Base-by-base conservation (phyloP, 306 rosid species). In the Cicer arietinum region DNA sequence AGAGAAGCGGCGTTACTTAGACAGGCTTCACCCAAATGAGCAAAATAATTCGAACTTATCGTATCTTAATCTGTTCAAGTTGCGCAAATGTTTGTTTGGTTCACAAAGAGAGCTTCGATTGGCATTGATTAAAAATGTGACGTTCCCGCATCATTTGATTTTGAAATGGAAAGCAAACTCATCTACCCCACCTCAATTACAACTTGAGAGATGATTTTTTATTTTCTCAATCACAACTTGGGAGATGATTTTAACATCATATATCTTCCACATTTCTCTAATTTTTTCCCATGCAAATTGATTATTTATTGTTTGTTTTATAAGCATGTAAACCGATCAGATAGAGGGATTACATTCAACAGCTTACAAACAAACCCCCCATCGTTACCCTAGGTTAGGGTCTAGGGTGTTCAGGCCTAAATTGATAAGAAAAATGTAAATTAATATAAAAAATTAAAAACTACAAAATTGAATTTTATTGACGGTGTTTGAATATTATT, bases 171-270 rank as follows among this genome's bases (percentile, higher is more conserved):
- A 39, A 42, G 17, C 16, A 67, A n/a, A 14, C 16, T 1, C 1
- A 59, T 51, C 20, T 16, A 43, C 59, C 45, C 67, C 73, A 67
- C 80, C 20, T 67, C 50, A 12, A 64, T 44, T 22, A 54, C 39
- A 72, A 46, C 7, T 17, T 43, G 16, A 7, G 5, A n/a, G 37
- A 69, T 77, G 9, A 43, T 77, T 62, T 6, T 30, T 30, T 30
- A 30, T 3, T 30, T 30, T 30, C 37, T 30, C 37, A 30, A 30
- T 30, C 37, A 30, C 37, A 30, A 30, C 37, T 30, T 30, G 37
- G 6, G 37, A 30, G 37, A 30, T 30, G 37, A 8, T 59, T 61
- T 47, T 46, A 35, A 37, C 10, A 45, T 45, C 43, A 7, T 4
- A 30, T 44, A 1, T 10, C 67, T 57, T 43, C 35, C 13, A 7